phyloP scores from a whole-genome alignment of 1,284 basidiomycete species.

The Pisolithus thermaeus region DNA sequence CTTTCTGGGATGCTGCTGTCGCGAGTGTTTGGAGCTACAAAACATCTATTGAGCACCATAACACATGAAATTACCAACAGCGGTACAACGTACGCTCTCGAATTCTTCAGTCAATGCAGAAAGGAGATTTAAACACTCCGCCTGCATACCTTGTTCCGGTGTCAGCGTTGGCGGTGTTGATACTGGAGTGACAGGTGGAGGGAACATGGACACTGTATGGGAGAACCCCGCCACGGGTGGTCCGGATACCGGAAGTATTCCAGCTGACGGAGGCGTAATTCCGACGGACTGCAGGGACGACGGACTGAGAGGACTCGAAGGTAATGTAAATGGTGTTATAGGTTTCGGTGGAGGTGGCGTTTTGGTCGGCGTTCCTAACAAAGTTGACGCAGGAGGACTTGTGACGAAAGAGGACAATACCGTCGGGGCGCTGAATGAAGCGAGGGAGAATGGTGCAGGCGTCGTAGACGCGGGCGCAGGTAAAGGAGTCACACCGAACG shows the following conservation, averaged over 20 bases:
- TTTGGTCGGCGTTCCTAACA: not conserved
- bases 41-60: constrained; percentile 2
- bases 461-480: not conserved
- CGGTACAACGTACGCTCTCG: constrained; percentile 37
- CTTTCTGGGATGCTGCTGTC: constrained; percentile 27
- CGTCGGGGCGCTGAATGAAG: not conserved
- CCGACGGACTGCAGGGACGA: not conserved
- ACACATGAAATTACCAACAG: not conserved
- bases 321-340: constrained; percentile 2
- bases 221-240: not conserved
- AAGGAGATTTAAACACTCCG: constrained; percentile 48
- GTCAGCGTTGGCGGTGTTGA: constrained; percentile 12
- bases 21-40: constrained; percentile 40
- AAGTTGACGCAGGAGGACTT: not conserved
- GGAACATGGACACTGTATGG: constrained; percentile 1
- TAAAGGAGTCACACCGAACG: constrained; percentile 11
- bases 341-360: constrained; percentile 7
- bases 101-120: constrained; percentile 43
- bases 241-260: not conserved
- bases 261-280: constrained; percentile 6
- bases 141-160: constrained; percentile 55
- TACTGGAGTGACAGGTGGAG: constrained; percentile 12
- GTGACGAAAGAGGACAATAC: not conserved
- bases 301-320: not conserved
- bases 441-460: not conserved